Base-by-base conservation (phyloP, 805 yeast species). In the Cyberlindnera galapagoensis region DNA sequence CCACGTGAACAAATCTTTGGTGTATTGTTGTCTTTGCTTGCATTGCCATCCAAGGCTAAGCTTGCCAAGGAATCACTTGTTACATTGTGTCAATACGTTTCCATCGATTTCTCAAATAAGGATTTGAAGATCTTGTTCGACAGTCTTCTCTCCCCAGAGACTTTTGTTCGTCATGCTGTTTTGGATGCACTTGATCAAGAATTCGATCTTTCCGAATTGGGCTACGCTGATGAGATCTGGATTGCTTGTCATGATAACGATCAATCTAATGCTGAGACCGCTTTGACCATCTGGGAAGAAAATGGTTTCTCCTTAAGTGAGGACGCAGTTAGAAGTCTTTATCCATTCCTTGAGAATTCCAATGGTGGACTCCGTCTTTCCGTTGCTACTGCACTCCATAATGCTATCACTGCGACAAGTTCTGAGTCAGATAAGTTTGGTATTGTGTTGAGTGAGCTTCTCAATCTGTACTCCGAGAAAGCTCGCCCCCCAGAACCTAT, bases 181-280 rank as follows among this genome's bases (percentile, higher is more conserved):
- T 64, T 92, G 41, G 97, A 92, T 53, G 80, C 80, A 7, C 53
- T 90, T 19, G 97, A 90, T 54, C 74, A 86, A 31, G 97, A 92
- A 50, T 83, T 81, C 46, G 72, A 67, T 26, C 42, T 66, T 12
- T 57, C 67, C 9, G 65, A 62, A 22, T 44, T 65, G 42, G 54
- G 56, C 3, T 74, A 67, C 49, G 67, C 78, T 2, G 71, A 72
- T 35, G 94, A 88, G 53, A 58, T 92, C 15, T 88, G 83, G 76
- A 76, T 92, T 36, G 69, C 83, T 16, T 67, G 72, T 38, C 86
- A 80, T 52, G 95, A 87, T 52, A 78, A 75, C 28, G 86, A 79
- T 30, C 69, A 67, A 12, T 53, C 63, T 9, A 75, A 75, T 38
- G 66, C 78, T 5, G 79, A 74, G 17, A 47, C 80, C 12, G 96